These are phyloP conservation scores for Diaporthe velutina DNA, from an alignment of 2,329 filamentous ascomycete species.

Conservation along the genomic window DNA sequence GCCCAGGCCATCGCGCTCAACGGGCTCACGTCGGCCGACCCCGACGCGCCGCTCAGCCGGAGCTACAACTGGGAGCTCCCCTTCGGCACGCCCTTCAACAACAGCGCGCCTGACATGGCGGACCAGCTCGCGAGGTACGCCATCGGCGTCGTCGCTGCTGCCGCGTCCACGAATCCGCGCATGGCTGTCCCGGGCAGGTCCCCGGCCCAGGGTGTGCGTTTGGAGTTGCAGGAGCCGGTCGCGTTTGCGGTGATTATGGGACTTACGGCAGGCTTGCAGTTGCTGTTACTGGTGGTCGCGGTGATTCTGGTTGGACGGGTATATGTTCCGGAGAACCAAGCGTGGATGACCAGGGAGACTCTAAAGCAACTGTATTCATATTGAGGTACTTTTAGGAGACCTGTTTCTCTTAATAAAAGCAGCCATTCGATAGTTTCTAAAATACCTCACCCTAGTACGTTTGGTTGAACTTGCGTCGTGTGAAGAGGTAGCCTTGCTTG, in stretches of 20 bases:
- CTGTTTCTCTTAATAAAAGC: background rate
- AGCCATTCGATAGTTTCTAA: too few relatives aligned
- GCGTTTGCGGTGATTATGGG: slow-evolving; percentile 9
- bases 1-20: slow-evolving; percentile 22
- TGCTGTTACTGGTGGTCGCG: background rate
- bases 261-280: background rate
- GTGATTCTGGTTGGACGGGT: background rate
- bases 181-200: background rate
- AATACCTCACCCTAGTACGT: too few relatives aligned
- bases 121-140: slow-evolving; percentile 9
- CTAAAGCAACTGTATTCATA: background rate
- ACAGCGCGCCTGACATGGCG: slow-evolving; percentile 10
- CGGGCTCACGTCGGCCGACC: background rate
- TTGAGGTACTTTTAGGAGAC: background rate
- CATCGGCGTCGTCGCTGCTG: slow-evolving; percentile 8
- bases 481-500: too few relatives aligned
- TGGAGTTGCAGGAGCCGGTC: slow-evolving; percentile 1
- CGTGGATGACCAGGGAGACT: slow-evolving; percentile 1
- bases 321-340: background rate
- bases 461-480: too few relatives aligned
- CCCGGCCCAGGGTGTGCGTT: background rate
- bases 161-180: slow-evolving; percentile 16
- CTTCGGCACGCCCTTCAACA: slow-evolving; percentile 17
- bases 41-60: background rate
- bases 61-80: slow-evolving; percentile 10